Percentiles rank a stretch among this genome's conserved stretches.
phyloP scores from a whole-genome alignment of 2,329 filamentous ascomycete genomes.

The Gremmenia infestans region DNA sequence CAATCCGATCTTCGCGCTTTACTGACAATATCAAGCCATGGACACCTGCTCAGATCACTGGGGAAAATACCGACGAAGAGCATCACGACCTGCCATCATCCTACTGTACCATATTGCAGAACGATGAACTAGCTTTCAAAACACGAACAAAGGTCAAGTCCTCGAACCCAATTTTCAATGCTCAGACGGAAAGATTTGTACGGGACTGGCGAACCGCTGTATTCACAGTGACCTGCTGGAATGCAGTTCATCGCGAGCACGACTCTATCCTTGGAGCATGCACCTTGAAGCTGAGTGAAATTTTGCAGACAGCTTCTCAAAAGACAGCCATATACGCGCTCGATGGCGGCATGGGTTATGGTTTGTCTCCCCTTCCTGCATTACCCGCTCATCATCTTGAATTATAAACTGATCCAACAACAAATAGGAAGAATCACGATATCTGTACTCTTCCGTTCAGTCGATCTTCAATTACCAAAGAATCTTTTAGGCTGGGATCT shows the following conservation, averaged over 20 bases:
- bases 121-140: conserved; percentile 18
- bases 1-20: too few relatives aligned
- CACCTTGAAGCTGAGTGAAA: conserved; percentile 17
- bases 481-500: conserved; percentile 17
- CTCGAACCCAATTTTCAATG: conserved; percentile 18
- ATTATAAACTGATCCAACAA: too few relatives aligned
- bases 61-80: conserved; percentile 19
- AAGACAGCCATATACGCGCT: conserved; percentile 14
- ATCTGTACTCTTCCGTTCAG: conserved; percentile 17
- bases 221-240: conserved; percentile 15
- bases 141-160: conserved; percentile 18
- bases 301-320: conserved; percentile 15
- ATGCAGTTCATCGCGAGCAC: conserved; percentile 16
- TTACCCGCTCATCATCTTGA: too few relatives aligned
- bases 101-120: conserved; percentile 17
- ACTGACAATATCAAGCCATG: conserved; percentile 6
- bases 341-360: conserved; percentile 18
- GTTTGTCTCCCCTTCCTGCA: too few relatives aligned
- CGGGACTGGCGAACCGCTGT: conserved; percentile 17
- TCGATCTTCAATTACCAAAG: conserved; percentile 11
- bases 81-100: conserved; percentile 15
- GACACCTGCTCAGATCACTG: conserved; percentile 17
- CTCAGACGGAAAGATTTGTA: conserved; percentile 16
- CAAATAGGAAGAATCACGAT: conserved; percentile 10
- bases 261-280: conserved; percentile 16